phyloP scores from a whole-genome alignment of 2,329 filamentous ascomycete species.

The Drechslera avenae region DNA sequence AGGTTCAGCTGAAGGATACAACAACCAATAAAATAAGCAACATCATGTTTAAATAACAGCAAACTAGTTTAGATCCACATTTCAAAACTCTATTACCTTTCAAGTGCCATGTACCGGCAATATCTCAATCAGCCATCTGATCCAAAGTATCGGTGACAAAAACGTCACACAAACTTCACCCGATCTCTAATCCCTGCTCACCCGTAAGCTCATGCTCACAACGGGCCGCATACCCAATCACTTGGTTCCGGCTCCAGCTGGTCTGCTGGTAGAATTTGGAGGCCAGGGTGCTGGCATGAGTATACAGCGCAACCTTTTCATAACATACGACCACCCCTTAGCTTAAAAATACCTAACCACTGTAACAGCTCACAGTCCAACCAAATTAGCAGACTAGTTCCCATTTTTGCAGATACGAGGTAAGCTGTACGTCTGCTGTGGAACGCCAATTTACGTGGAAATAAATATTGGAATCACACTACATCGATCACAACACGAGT shows the following conservation, averaged over 20 bases:
- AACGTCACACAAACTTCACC: conserved; percentile 1
- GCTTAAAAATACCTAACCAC: not conserved
- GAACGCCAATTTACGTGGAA: not conserved
- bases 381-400: not conserved
- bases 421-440: not conserved
- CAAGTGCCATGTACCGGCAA: not conserved
- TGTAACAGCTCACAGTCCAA: not conserved
- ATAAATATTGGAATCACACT: not conserved
- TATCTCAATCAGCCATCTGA: not conserved
- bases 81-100: not conserved
- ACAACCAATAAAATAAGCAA: not conserved
- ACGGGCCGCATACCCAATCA: not conserved
- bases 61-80: not conserved
- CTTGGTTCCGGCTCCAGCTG: not conserved
- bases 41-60: not conserved
- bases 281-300: not conserved
- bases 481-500: not conserved
- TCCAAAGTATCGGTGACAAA: not conserved
- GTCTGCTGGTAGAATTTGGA: not conserved
- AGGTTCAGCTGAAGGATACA: not conserved
- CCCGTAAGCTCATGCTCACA: not conserved
- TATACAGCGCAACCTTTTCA: not conserved
- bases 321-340: not conserved
- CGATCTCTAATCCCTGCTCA: not conserved
- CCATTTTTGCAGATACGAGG: not conserved